Percentiles rank a stretch among this genome's conserved stretches.
phyloP scores from a whole-genome alignment of 2,329 filamentous ascomycete species.

The Paecilomyces variotii region DNA sequence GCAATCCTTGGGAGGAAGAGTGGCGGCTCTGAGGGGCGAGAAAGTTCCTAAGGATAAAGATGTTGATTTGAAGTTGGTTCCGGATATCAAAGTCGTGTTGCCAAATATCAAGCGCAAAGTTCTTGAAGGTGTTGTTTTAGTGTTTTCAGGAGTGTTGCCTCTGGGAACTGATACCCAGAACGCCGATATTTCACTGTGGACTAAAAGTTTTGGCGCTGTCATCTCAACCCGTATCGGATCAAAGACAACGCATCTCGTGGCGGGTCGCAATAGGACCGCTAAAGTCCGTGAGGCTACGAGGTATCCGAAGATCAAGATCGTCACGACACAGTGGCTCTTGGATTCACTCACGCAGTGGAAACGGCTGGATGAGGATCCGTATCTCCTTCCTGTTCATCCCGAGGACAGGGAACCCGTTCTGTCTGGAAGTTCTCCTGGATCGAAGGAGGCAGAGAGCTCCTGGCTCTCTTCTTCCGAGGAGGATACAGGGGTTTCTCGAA shows the following conservation, averaged over 20 bases:
- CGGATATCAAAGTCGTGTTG: conserved; percentile 81
- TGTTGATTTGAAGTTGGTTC: conserved; percentile 55
- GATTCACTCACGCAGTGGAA: conserved; percentile 80
- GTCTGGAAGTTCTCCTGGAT: conserved; percentile 22
- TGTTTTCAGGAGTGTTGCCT: conserved; percentile 85
- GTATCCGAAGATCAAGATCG: conserved; percentile 76
- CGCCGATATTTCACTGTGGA: conserved; percentile 82
- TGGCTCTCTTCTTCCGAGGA: conserved; percentile 40
- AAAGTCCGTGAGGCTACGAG: conserved; percentile 84
- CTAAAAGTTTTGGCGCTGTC: conserved; percentile 71
- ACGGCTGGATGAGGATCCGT: conserved; percentile 68
- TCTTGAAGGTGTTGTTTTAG: conserved; percentile 66
- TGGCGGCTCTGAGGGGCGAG: conserved; percentile 45
- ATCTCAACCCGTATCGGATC: conserved; percentile 39
- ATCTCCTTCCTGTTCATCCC: conserved; percentile 68
- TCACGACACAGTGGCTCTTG: conserved; percentile 82
- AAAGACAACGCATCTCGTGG: conserved; percentile 45
- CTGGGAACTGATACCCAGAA: conserved; percentile 68
- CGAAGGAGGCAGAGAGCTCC: conserved; percentile 38
- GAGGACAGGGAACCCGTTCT: conserved; percentile 48
- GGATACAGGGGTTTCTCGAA: conserved; percentile 40
- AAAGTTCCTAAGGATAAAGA: conserved; percentile 34
- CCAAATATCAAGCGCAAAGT: conserved; percentile 70
- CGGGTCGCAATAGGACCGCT: conserved; percentile 63
- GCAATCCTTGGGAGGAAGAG: conserved; percentile 37